Percentiles rank a stretch among this genome's conserved stretches.
These are phyloP conservation scores for Tetracladium maxilliforme DNA, from an alignment of 2,329 filamentous ascomycete genomes.

Conservation along the genomic window DNA sequence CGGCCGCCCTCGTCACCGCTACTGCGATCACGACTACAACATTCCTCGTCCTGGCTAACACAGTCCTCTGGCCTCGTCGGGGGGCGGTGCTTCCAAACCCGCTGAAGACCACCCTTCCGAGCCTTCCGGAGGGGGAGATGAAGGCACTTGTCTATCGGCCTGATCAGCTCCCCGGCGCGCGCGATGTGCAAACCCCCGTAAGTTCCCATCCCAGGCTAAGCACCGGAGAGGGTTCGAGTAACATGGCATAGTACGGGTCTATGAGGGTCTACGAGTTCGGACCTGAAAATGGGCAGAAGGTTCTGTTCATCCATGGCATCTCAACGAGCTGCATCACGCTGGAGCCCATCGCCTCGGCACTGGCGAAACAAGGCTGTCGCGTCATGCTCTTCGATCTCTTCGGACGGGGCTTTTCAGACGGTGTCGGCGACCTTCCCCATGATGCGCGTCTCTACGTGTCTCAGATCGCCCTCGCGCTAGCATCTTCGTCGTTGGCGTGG, in stretches of 20 bases:
- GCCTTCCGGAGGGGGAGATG: slow-evolving; percentile 14
- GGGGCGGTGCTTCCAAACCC: no score
- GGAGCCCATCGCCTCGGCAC: slow-evolving; percentile 46
- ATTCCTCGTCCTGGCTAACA: no score
- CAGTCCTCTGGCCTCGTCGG: no score
- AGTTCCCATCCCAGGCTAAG: slow-evolving; percentile 1
- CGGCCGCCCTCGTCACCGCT: no score
- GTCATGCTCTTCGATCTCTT: slow-evolving; percentile 73
- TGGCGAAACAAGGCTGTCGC: slow-evolving; percentile 52
- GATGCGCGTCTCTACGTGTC: slow-evolving; percentile 49
- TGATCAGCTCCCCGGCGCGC: slow-evolving; percentile 51
- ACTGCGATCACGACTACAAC: no score
- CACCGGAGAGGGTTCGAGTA: background rate
- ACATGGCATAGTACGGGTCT: slow-evolving; percentile 37
- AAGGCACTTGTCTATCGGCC: slow-evolving; percentile 46
- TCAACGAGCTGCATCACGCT: slow-evolving; percentile 62
- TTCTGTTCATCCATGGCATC: slow-evolving; percentile 69
- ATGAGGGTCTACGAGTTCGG: slow-evolving; percentile 73
- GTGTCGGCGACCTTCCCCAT: slow-evolving; percentile 42
- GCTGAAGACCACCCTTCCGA: slow-evolving; percentile 1
- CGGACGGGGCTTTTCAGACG: slow-evolving; percentile 65
- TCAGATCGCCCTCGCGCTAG: slow-evolving; percentile 50
- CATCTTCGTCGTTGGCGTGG: slow-evolving; percentile 47
- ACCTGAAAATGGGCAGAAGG: slow-evolving; percentile 52
- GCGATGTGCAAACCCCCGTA: slow-evolving; percentile 48